These are phyloP conservation scores for Aspergillus aculeatus DNA, from an alignment of 2,329 filamentous ascomycete species.

Conservation along the genomic window DNA sequence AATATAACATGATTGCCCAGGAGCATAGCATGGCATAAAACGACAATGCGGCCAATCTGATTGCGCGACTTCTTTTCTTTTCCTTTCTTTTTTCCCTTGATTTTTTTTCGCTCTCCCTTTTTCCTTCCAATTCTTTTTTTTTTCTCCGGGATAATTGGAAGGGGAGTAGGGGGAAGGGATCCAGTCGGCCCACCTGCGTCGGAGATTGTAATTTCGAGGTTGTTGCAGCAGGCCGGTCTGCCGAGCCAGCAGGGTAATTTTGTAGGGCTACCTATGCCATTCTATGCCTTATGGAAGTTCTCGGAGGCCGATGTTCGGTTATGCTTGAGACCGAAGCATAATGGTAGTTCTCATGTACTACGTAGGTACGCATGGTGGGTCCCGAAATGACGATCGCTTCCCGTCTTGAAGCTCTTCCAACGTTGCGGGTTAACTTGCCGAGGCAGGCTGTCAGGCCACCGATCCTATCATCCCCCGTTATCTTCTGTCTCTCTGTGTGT, in stretches of 20 bases:
- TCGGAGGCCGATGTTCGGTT: no score
- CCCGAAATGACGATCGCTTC: constrained; percentile 1
- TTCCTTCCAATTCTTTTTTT: no score
- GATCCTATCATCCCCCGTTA: background rate
- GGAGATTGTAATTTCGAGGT: constrained; percentile 3
- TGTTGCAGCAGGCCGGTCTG: background rate
- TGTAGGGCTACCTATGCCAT: background rate
- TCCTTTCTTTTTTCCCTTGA: no score
- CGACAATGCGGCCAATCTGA: no score
- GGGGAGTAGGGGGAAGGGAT: background rate
- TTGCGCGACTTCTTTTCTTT: no score
- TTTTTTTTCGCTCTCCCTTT: no score
- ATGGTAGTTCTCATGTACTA: no score
- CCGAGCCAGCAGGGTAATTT: background rate
- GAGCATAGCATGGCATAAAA: no score
- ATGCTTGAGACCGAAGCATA: no score
- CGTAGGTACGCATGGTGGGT: background rate
- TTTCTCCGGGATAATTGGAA: no score
- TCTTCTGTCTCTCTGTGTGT: background rate
- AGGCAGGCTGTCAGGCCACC: background rate
- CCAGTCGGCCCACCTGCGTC: background rate
- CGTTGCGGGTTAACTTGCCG: background rate
- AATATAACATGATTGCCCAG: no score
- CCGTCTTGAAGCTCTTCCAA: background rate
- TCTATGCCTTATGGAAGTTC: no score